Base-by-base conservation (phyloP, 805 yeast species). In the Suhomyces tanzawaensis region DNA sequence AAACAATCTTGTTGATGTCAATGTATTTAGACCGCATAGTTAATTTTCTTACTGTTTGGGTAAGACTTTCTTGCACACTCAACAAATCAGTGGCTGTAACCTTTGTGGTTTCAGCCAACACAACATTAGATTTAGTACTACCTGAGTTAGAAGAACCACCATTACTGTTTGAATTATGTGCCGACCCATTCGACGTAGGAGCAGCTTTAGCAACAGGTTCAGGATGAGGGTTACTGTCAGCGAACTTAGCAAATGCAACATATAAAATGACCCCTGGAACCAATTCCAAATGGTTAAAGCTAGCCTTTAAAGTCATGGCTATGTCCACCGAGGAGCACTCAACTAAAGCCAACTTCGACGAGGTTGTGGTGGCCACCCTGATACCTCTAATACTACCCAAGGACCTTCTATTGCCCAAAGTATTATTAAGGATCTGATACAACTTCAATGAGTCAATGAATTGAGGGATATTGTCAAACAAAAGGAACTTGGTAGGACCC, bases 181-280 rank as follows among this genome's bases (percentile, higher is more conserved):
- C 8, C 6, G 28, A 19, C 19, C 4, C 12, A 15, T 23, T 24
- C 23, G 30, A 18, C 17, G 21, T n/a, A 13, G 38, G 9, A 23
- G 13, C 23, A 25, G 22, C 19, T 19, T 26, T 15, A 24, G 26
- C 9, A 21, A 17, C 13, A 12, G 27, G 26, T 15, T 4, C 25
- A 11, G 25, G 19, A 11, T 12, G 15, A 9, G 11, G 23, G 9
- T 27, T 17, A 50, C 56, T 26, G 64, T 74, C 49, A 60, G 51
- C 39, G 22, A 88, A 76, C 52, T 83, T 85, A 3, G 96, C 97
- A 71, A 88, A 93, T 0, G 90, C 86, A 26, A 88, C 86, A 27
- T 78, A 68, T 56, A 93, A 78, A 13, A 83, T 78, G 18, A 77
- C 71, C 3, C 95, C 95, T 2, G 91, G 86, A 44, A 81, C 76